These are phyloP conservation scores for Aspergillus luchuensis DNA, from an alignment of 2,329 filamentous ascomycete species.

Conservation along the genomic window DNA sequence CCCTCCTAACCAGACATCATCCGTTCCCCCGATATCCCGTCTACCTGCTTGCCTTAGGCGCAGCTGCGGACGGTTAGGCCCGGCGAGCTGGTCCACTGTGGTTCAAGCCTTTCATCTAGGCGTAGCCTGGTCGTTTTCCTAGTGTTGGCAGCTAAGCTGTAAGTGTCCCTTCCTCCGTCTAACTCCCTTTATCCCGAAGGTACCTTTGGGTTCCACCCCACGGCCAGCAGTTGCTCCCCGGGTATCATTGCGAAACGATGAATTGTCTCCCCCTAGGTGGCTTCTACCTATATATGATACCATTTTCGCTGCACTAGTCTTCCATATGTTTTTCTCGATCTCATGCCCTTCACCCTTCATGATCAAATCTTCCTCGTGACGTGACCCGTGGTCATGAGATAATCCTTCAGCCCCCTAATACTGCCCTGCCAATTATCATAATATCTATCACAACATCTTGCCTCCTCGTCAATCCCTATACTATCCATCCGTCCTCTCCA, in stretches of 20 bases:
- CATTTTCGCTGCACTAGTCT: background rate
- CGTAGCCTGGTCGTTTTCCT: conserved; percentile 5
- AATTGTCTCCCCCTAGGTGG: background rate
- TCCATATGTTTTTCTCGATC: conserved; percentile 5
- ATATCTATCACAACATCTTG: conserved; percentile 88
- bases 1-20: conserved; percentile 26
- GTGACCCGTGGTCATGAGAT: conserved; percentile 43
- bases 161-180: conserved; percentile 5
- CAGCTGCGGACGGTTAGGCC: conserved; percentile 17
- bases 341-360: conserved; percentile 7
- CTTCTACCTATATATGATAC: background rate
- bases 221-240: conserved; percentile 3
- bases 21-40: conserved; percentile 37
- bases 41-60: conserved; percentile 10
- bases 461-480: conserved; percentile 83
- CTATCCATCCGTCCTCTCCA: conserved; percentile 71
- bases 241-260: background rate
- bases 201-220: conserved; percentile 1
- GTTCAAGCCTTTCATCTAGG: conserved; percentile 8
- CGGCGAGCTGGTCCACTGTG: conserved; percentile 19
- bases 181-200: conserved; percentile 4
- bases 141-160: background rate
- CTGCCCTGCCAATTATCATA: conserved; percentile 83
- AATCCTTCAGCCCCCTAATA: conserved; percentile 70
- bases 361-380: conserved; percentile 13